Conservation (phyloP, 257 asterid species). For the Primulina eburnea region DNA sequence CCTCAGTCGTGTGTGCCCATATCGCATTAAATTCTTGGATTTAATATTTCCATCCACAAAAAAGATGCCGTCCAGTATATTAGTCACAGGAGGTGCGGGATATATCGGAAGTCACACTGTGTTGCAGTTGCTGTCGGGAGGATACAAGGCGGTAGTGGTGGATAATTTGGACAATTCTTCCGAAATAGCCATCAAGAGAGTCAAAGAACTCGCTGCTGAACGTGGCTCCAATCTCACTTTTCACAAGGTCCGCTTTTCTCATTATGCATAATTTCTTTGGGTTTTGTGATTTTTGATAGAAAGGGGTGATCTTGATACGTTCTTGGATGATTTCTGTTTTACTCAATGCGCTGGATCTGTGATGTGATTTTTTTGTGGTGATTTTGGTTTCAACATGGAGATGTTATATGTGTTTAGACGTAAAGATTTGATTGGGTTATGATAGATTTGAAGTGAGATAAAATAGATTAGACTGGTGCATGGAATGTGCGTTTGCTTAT, state of each 20-base stretch:
- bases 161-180: constrained; percentile 68
- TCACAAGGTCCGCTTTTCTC: constrained; percentile 39
- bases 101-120: constrained; percentile 46
- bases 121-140: constrained; percentile 54
- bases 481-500: background rate
- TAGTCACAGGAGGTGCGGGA: constrained; percentile 61
- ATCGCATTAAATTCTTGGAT: background rate
- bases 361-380: background rate
- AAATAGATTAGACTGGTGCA: background rate
- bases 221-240: constrained; percentile 47
- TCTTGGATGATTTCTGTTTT: background rate
- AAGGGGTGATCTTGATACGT: constrained; percentile 7
- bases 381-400: background rate
- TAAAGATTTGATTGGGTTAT: background rate
- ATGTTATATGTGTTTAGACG: background rate
- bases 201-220: constrained; percentile 50
- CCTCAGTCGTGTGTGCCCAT: background rate
- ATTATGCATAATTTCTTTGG: background rate
- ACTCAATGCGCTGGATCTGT: constrained; percentile 15
- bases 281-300: constrained; percentile 11
- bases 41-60: background rate
- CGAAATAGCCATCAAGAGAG: constrained; percentile 44
- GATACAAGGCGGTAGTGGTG: constrained; percentile 51
- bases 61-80: constrained; percentile 41
- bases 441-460: constrained; percentile 2